Base-by-base conservation (phyloP, 2,329 filamentous ascomycete genomes). In the Whalleya microplaca region DNA sequence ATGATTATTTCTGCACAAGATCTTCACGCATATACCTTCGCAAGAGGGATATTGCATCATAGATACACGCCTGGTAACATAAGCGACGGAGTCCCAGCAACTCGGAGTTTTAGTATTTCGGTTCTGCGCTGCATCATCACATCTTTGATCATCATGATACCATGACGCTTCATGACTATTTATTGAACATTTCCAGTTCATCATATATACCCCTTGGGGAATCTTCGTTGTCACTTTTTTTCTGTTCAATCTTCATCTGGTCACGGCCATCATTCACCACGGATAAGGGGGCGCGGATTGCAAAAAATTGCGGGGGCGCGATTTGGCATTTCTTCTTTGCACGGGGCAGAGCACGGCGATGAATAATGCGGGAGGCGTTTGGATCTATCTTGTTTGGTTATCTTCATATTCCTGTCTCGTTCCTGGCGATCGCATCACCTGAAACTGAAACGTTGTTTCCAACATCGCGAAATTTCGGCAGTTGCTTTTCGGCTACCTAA, bases 41-140 rank as follows among this genome's bases (percentile, higher is more conserved):
- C 21, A 18, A 19, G 45, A 41, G 12, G n/a, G n/a, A 10, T 16
- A 10, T 6, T n/a, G 2, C 45, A 7, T 12, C 14, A 14, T 3
- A 3, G 14, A 37, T 37, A 14, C 32, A 14, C 10, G 32, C 32
- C 4, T 14, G 32, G 32, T 16, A 12, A 16, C 32, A 37, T 16
- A 37, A 37, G 9, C 32, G 32, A 16, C 32, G 3, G 14, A 16
- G 49, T 40, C 27, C 41, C 32, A 77, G 82, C 42, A 79, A 83
- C 60, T 72, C 78, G 19, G 73, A 75, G 2, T 77, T 80, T 52
- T 83, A 80, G 79, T 49, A 52, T 61, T 61, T 52, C 44, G 51
- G 55, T 51, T 42, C 32, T 51, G 55, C 60, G 56, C 58, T 51
- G 58, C 60, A 56, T 51, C 51, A 52, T 53, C 46, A n/a, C n/a